A percentile compares a stretch with the other conserved stretches of the same genome.
These are phyloP conservation scores for Flaveria trinervia DNA, from an alignment of 129 eudicot genomes.

Conservation along the genomic window DNA sequence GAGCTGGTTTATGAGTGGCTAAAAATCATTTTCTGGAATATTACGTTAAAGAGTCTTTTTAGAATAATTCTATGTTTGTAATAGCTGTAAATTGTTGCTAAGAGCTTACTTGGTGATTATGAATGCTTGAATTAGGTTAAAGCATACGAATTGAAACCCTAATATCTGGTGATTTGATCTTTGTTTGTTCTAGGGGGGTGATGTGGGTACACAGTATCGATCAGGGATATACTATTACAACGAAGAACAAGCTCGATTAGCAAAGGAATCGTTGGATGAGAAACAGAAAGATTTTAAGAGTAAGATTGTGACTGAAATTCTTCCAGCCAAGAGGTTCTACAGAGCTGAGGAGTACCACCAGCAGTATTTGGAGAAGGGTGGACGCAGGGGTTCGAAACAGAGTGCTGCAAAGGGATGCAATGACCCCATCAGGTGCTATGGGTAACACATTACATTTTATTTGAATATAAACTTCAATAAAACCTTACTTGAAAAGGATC, in stretches of 20 bases:
- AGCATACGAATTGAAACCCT: neutral
- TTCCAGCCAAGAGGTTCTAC: conserved; percentile 87
- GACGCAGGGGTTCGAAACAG: conserved; percentile 58
- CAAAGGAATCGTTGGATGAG: conserved; percentile 60
- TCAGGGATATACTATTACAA: conserved; percentile 86
- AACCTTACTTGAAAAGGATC: neutral
- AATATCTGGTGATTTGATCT: neutral
- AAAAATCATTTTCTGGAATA: neutral
- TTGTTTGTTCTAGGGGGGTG: conserved; percentile 52
- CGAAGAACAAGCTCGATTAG: conserved; percentile 66
- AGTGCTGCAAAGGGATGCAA: conserved; percentile 87
- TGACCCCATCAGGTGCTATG: conserved; percentile 85
- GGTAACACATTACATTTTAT: conserved; percentile 38
- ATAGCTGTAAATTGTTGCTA: too few species aligned
- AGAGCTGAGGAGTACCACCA: conserved; percentile 94
- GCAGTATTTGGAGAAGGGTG: conserved; percentile 88
- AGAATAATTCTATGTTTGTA: too few species aligned
- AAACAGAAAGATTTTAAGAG: conserved; percentile 47
- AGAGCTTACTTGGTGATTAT: neutral
- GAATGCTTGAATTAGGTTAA: neutral
- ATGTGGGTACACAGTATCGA: conserved; percentile 88
- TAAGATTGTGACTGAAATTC: conserved; percentile 48
- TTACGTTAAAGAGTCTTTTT: too few species aligned
- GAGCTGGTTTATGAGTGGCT: too few species aligned
- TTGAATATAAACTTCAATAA: conserved; percentile 20